phyloP scores from a whole-genome alignment of 2,329 filamentous ascomycete genomes.

The Neobulgaria alba region DNA sequence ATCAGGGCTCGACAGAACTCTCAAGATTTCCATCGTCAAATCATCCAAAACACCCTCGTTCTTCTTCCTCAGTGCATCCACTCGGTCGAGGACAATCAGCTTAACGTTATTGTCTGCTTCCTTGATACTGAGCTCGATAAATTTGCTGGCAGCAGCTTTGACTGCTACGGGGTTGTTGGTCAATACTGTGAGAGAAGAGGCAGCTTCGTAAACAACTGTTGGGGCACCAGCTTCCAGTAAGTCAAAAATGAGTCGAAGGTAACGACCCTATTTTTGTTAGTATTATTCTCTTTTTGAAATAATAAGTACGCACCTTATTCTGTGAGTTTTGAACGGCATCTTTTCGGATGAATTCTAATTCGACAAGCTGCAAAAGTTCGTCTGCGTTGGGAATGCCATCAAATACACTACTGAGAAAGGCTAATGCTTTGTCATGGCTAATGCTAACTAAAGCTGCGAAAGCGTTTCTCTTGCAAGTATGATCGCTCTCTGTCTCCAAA shows the following conservation, averaged over 20 bases:
- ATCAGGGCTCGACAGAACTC: conserved; percentile 89
- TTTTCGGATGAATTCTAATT: conserved; percentile 95
- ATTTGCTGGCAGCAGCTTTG: conserved; percentile 90
- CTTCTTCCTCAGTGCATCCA: conserved; percentile 76
- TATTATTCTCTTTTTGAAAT: background rate
- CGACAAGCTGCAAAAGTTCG: conserved; percentile 84
- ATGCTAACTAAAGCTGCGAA: conserved; percentile 88
- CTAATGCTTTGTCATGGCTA: conserved; percentile 84
- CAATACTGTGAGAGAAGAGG: conserved; percentile 84
- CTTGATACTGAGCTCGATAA: conserved; percentile 95
- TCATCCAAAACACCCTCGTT: conserved; percentile 91
- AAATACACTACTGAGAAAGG: conserved; percentile 82
- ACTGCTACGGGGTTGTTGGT: conserved; percentile 96
- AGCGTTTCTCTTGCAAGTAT: conserved; percentile 95
- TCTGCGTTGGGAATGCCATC: conserved; percentile 92
- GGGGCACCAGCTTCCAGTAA: conserved; percentile 86
- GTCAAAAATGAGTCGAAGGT: conserved; percentile 92
- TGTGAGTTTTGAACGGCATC: conserved; percentile 91
- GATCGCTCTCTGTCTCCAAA: conserved; percentile 82
- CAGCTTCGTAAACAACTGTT: conserved; percentile 95
- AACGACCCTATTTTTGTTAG: conserved; percentile 55
- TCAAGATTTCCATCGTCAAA: conserved; percentile 91
- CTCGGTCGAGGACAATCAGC: conserved; percentile 91
- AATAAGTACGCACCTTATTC: conserved; percentile 68
- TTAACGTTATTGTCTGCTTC: conserved; percentile 99